These are phyloP conservation scores for Paramecium octaurelia DNA, from an alignment of 73 alveolate genomes.

Conservation along the genomic window DNA sequence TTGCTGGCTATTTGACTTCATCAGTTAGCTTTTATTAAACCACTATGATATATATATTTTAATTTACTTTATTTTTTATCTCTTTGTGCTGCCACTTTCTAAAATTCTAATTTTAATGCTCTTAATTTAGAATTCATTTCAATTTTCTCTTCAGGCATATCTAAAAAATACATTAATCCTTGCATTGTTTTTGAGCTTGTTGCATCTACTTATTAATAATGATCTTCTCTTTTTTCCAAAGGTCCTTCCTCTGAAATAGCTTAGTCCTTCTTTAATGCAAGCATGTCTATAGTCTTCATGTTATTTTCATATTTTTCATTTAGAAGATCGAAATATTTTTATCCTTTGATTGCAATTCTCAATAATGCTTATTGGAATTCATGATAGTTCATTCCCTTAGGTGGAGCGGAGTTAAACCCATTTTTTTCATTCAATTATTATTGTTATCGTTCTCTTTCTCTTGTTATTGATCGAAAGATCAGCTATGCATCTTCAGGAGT, in stretches of 20 bases:
- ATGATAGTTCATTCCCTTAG: conserved; percentile 16
- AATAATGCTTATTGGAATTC: conserved; percentile 37
- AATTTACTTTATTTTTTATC: conserved; percentile 38
- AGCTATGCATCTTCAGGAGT: conserved; percentile 49
- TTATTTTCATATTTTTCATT: conserved; percentile 23
- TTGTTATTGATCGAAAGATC: not conserved
- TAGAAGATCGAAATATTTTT: conserved; percentile 17
- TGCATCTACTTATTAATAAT: conserved; percentile 18
- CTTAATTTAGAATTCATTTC: conserved; percentile 27
- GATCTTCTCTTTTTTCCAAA: conserved; percentile 17
- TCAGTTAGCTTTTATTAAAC: not conserved
- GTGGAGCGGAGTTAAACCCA: not conserved
- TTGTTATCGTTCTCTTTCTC: conserved; percentile 30
- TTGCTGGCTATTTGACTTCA: not conserved
- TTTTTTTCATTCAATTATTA: conserved; percentile 12
- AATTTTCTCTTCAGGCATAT: conserved; percentile 29
- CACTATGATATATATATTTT: not conserved
- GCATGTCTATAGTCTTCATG: conserved; percentile 34
- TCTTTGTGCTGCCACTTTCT: conserved; percentile 31
- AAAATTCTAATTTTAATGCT: conserved; percentile 32
- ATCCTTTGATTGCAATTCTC: conserved; percentile 29
- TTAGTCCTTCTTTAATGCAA: conserved; percentile 9
- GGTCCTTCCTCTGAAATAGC: not conserved
- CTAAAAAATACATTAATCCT: conserved; percentile 26
- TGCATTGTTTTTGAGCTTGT: not conserved